Evolutionary conservation across 2,329 filamentous ascomycete species (phyloP), one percentile per base, ranked within the genome.

Genomic region (Neonectria hederae): DNA sequence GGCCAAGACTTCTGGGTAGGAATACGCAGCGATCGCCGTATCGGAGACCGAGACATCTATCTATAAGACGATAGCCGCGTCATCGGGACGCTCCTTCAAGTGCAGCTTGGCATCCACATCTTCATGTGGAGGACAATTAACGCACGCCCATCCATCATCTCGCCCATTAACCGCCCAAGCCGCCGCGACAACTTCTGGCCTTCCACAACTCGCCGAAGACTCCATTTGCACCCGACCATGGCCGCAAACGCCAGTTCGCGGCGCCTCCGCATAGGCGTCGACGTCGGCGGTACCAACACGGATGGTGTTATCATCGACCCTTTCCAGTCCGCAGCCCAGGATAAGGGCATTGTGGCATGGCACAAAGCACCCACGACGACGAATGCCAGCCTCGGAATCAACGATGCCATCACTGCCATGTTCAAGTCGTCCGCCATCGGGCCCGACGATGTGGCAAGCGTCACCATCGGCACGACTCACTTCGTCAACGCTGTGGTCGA

Each of bases 401-500:
- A 42, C 32, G 21, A 62, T 35, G 80, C 80, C 42, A 82, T 86
- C 59, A 76, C 73, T 6, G 73, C 76, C 24, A 82, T 86, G 77
- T 79, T 86, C 63, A 54, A 74, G 14, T 69, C 75, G 1, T 72
- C 77, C 14, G 56, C 65, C 6, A 73, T 81, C 35, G 63, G 70
- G 43, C 77, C 80, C 0, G 69, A 73, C 0, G 72, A 80, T 6
- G 77, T 87, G 19, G 80, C 82, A 14, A 83, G 81, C 63, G 80
- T 86, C 14, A 84, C 83, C 2, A 85, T 87, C 65, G 84, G 84
- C 56, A 86, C 83, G 1, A 88, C 86, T 0, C 85, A 88, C 63
- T 88, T 88, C 68, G 80, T 88, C 69, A 89, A 88, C 64, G 86
- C 86, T 9, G 83, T 88, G 3, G 78, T 88, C 1, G 84, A 88